These are phyloP conservation scores for Lactarius sp. DNA, from an alignment of 768 basidiomycete species.

Conservation along the genomic window DNA sequence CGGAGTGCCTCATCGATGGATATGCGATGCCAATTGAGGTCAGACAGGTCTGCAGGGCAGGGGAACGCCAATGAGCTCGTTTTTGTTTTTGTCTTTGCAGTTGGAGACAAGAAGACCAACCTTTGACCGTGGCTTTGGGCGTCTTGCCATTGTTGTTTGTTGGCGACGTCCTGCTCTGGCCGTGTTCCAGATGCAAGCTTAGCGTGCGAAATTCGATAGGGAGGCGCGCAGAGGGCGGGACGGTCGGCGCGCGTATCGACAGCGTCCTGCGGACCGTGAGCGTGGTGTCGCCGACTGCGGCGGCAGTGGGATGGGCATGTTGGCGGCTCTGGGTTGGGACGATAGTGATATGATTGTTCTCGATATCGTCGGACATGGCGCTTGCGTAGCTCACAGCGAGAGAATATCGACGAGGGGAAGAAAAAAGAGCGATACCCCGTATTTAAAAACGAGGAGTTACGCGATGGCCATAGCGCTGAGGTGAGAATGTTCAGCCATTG, in stretches of 20 bases:
- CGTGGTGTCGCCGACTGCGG: not conserved
- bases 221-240: constrained; percentile 14
- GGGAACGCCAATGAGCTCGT: not conserved
- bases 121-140: constrained; percentile 12
- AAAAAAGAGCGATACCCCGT: not conserved
- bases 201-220: constrained; percentile 26
- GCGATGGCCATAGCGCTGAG: not conserved
- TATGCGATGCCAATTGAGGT: constrained; percentile 22
- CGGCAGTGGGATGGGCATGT: not conserved
- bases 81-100: not conserved
- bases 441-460: not conserved
- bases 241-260: constrained; percentile 3
- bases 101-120: not conserved
- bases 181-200: constrained; percentile 19
- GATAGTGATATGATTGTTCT: constrained; percentile 10
- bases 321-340: not conserved
- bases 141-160: not conserved
- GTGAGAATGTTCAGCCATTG: constrained; percentile 10
- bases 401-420: not conserved
- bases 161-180: not conserved
- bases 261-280: constrained; percentile 8
- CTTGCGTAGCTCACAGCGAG: not conserved
- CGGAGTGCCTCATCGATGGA: constrained; percentile 21
- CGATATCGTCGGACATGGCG: constrained; percentile 13
- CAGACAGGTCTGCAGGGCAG: constrained; percentile 6